Evolutionary conservation across 441 rosid genomes (phyloP), one percentile per base, ranked within the genome.

Genomic region (Erodium texanum): DNA sequence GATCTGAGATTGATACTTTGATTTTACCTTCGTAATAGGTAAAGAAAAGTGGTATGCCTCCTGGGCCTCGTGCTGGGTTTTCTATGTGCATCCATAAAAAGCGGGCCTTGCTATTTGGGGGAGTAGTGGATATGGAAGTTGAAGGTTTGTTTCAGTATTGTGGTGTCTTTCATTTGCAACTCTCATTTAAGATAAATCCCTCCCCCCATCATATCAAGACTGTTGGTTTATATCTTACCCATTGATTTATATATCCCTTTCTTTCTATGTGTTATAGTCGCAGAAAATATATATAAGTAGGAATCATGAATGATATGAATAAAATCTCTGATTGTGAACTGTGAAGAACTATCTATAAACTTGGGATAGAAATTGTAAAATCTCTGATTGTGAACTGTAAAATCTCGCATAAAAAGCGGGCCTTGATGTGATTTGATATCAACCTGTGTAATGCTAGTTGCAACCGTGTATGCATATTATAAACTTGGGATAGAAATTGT

Each of bases 61-160:
- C 96, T 56, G 90, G 93, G 23, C 87, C 96, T 68, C 96, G 97
- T 72, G 99, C 97, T 65, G 95, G 97, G 19, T 87, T 91, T 85
- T 85, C 97, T 1, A 81, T 89, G 81, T 88, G 95, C 82, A 90
- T 93, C 75, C 99, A 93, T 81, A 93, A 93, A 81, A 93, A 88
- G 81, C 97, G 97, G 66, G 96, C 96, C 78, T 68, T 93, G 84
- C 80, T 93, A 61, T 90, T 89, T 76, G 99, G 99, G 8, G 99
- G 99, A 64, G 99, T 93, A 6, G 97, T 90, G 24, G 97, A 93
- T 78, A 87, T 85, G 96, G 99, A 93, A 83, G 87, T 88, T 87
- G 81, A 86, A 87, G 98, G 98, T 87, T 50, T 70, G 80, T 70
- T 70, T 68, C 41, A 62, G 66, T 69, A 19, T 62, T 62, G 63